phyloP scores from a whole-genome alignment of 306 rosid species.

The Prinsepia uniflora region DNA sequence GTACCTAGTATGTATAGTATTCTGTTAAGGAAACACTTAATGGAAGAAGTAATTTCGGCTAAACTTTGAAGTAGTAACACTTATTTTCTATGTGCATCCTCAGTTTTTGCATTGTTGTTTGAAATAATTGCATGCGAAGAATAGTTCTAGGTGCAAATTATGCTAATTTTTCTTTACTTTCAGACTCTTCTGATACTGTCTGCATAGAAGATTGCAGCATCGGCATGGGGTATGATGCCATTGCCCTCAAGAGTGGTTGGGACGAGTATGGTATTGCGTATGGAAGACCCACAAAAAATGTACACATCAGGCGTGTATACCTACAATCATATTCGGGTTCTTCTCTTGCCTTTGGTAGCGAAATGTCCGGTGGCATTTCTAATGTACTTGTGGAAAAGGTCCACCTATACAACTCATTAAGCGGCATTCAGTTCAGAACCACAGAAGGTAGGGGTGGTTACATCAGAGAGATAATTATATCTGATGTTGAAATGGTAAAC shows the following conservation, averaged over 20 bases:
- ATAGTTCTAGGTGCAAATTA: neutral
- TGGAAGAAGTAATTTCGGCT: neutral
- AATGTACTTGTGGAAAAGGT: conserved; percentile 61
- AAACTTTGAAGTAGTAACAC: neutral
- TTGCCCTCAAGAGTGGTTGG: conserved; percentile 95
- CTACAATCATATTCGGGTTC: conserved; percentile 71
- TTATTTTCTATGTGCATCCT: neutral
- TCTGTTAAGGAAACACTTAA: neutral
- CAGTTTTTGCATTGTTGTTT: conserved; percentile 1
- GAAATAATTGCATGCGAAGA: conserved; percentile 1
- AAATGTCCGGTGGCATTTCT: conserved; percentile 97
- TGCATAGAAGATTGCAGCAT: conserved; percentile 85
- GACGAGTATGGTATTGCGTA: conserved; percentile 88
- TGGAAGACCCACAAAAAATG: conserved; percentile 77
- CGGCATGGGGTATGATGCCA: conserved; percentile 73
- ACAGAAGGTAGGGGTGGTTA: conserved; percentile 86
- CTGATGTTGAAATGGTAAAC: conserved; percentile 55
- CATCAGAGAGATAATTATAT: conserved; percentile 52
- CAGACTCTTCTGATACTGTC: conserved; percentile 88
- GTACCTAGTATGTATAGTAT: neutral
- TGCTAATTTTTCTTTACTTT: conserved; percentile 21
- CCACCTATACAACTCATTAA: conserved; percentile 58
- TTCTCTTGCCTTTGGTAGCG: conserved; percentile 81
- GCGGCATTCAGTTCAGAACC: conserved; percentile 73
- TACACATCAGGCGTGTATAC: conserved; percentile 70